Conservation (phyloP, 768 basidiomycete genomes). For the Panaeolus papilionaceus region DNA sequence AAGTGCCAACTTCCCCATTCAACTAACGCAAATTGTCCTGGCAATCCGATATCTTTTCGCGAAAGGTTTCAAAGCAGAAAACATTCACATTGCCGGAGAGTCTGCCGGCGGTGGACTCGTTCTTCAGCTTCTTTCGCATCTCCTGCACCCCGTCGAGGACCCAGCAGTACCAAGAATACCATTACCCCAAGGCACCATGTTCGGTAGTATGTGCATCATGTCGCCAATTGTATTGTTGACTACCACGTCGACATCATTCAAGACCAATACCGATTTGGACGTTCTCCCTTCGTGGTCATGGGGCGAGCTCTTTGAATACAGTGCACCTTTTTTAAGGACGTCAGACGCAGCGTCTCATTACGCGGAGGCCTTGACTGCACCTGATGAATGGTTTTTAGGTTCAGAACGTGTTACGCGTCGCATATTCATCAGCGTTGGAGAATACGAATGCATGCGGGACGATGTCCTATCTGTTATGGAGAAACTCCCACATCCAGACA, state of each 20-base stretch:
- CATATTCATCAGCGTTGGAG: conserved; percentile 43
- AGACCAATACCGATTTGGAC: conserved; percentile 31
- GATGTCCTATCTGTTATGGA: conserved; percentile 34
- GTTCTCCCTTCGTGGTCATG: conserved; percentile 24
- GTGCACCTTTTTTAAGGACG: conserved; percentile 29
- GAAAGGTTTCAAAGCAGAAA: conserved; percentile 29
- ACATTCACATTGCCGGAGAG: conserved; percentile 39
- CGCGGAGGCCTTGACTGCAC: conserved; percentile 35
- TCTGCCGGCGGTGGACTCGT: conserved; percentile 42
- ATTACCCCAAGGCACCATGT: conserved; percentile 19
- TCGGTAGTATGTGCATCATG: conserved; percentile 37
- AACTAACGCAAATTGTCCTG: conserved; percentile 33
- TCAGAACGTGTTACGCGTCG: conserved; percentile 34
- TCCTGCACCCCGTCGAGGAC: conserved; percentile 35
- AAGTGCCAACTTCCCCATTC: conserved; percentile 37
- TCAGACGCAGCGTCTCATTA: conserved; percentile 28
- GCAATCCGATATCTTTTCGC: conserved; percentile 36
- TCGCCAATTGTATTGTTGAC: conserved; percentile 34
- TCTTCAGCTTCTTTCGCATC: conserved; percentile 37
- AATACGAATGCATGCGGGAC: conserved; percentile 41
- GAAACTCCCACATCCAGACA: conserved; percentile 23
- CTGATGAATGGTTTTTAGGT: conserved; percentile 39
- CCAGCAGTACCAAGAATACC: conserved; percentile 19
- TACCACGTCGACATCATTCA: conserved; percentile 28
- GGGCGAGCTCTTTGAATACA: conserved; percentile 21